Evolutionary conservation across 2,329 filamentous ascomycete genomes (phyloP).

Genomic region (Ophiostoma populinum): DNA sequence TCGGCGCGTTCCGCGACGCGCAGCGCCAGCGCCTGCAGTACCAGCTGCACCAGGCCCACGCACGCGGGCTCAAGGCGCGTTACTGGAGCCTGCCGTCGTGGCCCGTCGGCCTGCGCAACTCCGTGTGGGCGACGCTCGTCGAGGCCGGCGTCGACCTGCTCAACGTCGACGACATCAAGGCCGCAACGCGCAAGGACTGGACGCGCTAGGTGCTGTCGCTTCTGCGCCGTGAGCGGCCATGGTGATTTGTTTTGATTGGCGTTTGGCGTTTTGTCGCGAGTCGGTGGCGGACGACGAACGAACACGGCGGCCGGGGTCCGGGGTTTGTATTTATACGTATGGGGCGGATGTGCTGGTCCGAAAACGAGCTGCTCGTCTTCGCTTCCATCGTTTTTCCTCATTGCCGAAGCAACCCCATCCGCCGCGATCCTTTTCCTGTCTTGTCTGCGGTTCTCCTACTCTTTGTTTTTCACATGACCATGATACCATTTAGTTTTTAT

Average conservation of each 20-base stretch:
- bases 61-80: conserved; percentile 35
- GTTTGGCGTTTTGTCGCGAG: too few species aligned
- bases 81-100: conserved; percentile 48
- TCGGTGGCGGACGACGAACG: too few species aligned
- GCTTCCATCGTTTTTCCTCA: too few species aligned
- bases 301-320: too few species aligned
- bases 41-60: conserved; percentile 33
- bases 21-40: conserved; percentile 26
- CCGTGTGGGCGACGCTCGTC: conserved; percentile 38
- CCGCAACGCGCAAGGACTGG: conserved; percentile 10
- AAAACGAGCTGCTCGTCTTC: too few species aligned
- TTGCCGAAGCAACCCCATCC: too few species aligned
- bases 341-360: too few species aligned
- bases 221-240: too few species aligned
- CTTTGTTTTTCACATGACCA: too few species aligned
- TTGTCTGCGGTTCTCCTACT: background rate
- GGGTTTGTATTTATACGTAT: too few species aligned
- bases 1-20: conserved; percentile 22
- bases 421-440: background rate
- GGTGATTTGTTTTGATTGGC: background rate
- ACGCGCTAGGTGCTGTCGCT: too few species aligned
- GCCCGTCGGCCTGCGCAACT: conserved; percentile 39
- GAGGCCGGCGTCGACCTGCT: conserved; percentile 41
- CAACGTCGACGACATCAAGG: conserved; percentile 39
- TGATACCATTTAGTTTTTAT: too few species aligned